Conservation (phyloP, 2,329 filamentous ascomycete genomes). For the Emergomyces orientalis region DNA sequence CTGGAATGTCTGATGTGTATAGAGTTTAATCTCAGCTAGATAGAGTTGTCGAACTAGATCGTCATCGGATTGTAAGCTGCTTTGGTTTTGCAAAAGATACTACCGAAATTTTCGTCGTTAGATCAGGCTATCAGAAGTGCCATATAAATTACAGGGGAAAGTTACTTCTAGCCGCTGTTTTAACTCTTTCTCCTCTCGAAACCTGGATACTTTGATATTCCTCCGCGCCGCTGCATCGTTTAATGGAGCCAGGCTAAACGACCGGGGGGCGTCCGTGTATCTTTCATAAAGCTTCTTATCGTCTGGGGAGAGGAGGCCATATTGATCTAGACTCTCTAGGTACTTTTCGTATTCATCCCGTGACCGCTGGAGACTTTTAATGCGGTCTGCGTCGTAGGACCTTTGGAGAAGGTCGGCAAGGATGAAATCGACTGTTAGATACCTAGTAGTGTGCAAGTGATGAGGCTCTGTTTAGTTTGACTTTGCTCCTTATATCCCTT, state of each 20-base stretch:
- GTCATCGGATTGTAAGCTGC: slow-evolving; percentile 63
- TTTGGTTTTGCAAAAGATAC: slow-evolving; percentile 52
- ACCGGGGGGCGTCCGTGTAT: slow-evolving; percentile 62
- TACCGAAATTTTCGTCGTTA: slow-evolving; percentile 27
- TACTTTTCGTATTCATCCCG: slow-evolving; percentile 68
- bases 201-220: slow-evolving; percentile 76
- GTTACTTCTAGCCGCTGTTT: slow-evolving; percentile 67
- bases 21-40: slow-evolving; percentile 63
- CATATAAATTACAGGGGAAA: background rate
- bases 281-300: slow-evolving; percentile 62
- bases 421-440: slow-evolving; percentile 67
- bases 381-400: slow-evolving; percentile 54
- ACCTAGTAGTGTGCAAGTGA: slow-evolving; percentile 35
- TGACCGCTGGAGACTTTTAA: slow-evolving; percentile 52
- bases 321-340: slow-evolving; percentile 65
- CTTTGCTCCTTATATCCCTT: background rate
- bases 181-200: slow-evolving; percentile 74
- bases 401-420: slow-evolving; percentile 71
- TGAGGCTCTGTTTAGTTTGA: slow-evolving; percentile 16
- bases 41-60: slow-evolving; percentile 71
- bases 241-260: slow-evolving; percentile 62
- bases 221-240: slow-evolving; percentile 60
- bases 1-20: slow-evolving; percentile 72
- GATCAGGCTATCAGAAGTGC: too few relatives aligned
- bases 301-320: slow-evolving; percentile 57